These are phyloP conservation scores for Sporobolomyces pararoseus DNA, from an alignment of 768 basidiomycete species.

Conservation along the genomic window DNA sequence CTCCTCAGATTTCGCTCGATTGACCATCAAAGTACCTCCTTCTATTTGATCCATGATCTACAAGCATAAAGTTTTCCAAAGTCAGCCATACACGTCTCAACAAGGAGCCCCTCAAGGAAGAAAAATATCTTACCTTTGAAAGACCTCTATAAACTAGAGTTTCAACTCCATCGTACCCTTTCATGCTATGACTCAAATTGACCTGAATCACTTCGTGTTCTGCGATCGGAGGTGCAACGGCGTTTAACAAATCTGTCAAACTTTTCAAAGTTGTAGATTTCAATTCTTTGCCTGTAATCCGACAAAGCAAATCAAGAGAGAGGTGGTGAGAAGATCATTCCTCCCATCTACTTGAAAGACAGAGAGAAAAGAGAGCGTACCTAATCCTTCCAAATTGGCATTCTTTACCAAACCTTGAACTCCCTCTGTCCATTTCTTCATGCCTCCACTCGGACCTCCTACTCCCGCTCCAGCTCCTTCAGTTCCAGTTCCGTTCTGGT, in stretches of 20 bases:
- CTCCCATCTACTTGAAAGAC: too few species aligned
- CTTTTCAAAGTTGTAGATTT: conserved; percentile 82
- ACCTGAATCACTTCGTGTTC: conserved; percentile 97
- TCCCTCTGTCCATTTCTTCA: conserved; percentile 81
- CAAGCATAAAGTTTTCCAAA: too few species aligned
- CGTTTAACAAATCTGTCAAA: conserved; percentile 85
- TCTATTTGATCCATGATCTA: conserved; percentile 92
- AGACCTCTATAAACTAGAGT: conserved; percentile 85
- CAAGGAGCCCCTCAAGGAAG: too few species aligned
- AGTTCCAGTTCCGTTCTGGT: too few species aligned
- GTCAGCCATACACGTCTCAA: too few species aligned
- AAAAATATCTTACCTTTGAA: conserved; percentile 58
- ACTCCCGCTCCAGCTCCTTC: conserved; percentile 49
- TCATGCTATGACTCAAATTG: conserved; percentile 93
- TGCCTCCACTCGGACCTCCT: conserved; percentile 60
- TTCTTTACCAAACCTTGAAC: conserved; percentile 81
- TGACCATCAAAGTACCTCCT: conserved; percentile 84
- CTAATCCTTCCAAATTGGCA: conserved; percentile 82
- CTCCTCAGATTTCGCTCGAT: conserved; percentile 67
- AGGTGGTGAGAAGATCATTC: too few species aligned
- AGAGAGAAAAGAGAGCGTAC: conserved; percentile 53
- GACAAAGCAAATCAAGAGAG: too few species aligned
- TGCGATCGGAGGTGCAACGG: conserved; percentile 94
- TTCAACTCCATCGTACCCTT: conserved; percentile 92
- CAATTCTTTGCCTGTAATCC: conserved; percentile 81